phyloP scores from a whole-genome alignment of 2,329 filamentous ascomycete species.

The Colletotrichum horii region DNA sequence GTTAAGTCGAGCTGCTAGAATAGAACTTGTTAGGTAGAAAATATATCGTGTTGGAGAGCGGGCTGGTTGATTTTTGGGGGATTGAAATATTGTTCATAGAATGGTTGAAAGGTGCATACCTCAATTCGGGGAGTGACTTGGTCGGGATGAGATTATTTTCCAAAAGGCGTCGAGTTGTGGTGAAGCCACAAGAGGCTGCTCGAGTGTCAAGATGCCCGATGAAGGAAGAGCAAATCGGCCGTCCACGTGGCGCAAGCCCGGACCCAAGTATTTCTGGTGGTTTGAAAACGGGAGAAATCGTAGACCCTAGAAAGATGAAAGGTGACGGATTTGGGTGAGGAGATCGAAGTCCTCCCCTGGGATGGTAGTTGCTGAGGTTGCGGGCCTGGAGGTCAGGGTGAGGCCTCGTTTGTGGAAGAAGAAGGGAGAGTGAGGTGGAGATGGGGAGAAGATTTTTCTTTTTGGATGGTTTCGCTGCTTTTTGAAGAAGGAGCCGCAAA shows the following conservation, averaged over 20 bases:
- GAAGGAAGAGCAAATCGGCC: not conserved
- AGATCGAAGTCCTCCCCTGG: not conserved
- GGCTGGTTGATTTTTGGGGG: too few species aligned
- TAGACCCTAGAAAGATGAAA: accelerated
- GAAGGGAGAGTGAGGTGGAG: not conserved
- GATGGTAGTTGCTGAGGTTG: not conserved
- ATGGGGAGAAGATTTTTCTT: not conserved
- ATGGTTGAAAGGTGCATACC: not conserved
- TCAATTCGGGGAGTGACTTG: not conserved
- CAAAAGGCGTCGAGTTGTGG: not conserved
- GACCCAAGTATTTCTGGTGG: not conserved
- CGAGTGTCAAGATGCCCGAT: not conserved
- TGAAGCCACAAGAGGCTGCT: not conserved
- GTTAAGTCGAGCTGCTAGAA: not conserved
- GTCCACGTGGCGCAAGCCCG: not conserved
- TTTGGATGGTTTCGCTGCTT: not conserved
- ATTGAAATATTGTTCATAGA: not conserved
- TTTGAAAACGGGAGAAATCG: not conserved
- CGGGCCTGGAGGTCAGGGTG: not conserved
- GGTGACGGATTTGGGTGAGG: not conserved
- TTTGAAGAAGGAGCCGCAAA: not conserved
- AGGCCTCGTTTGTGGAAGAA: not conserved
- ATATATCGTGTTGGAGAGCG: too few species aligned
- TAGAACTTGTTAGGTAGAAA: too few species aligned
- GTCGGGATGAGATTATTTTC: not conserved